Percentiles rank a stretch among this genome's conserved stretches.
Evolutionary conservation across 352 stramenopile species (phyloP).

Genomic region (Globisporangium radiosum): DNA sequence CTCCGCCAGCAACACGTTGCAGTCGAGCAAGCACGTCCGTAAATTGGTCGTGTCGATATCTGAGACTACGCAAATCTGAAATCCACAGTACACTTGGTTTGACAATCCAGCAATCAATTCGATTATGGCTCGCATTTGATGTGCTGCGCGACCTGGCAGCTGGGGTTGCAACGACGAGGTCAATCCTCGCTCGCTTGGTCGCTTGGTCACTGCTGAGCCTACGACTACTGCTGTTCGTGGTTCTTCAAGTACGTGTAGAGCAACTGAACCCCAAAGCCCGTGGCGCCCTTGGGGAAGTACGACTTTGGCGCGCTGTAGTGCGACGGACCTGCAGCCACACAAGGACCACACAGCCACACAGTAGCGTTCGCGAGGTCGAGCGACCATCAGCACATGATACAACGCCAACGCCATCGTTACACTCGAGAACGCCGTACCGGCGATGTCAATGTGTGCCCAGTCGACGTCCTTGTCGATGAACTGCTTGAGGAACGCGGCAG

Average conservation of each 20-base stretch:
- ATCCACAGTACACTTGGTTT: no score
- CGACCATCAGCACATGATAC: not conserved
- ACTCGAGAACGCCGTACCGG: constrained; percentile 22
- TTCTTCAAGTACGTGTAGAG: constrained; percentile 84
- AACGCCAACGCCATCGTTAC: no score
- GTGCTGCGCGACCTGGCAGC: no score
- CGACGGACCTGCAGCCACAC: constrained; percentile 31
- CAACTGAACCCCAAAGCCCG: constrained; percentile 84
- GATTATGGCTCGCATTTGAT: no score
- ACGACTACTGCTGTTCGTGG: constrained; percentile 34
- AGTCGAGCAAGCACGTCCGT: constrained; percentile 10
- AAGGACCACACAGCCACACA: not conserved
- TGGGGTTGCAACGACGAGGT: no score
- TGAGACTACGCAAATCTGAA: no score
- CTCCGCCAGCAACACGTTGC: constrained; percentile 9
- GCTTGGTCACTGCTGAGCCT: not conserved
- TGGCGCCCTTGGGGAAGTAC: constrained; percentile 82
- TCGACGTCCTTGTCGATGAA: constrained; percentile 83
- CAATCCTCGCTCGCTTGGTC: not conserved
- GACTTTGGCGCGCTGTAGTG: constrained; percentile 79
- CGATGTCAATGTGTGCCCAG: constrained; percentile 90
- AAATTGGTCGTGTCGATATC: no score
- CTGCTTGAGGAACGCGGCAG: constrained; percentile 85
- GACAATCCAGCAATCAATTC: no score
- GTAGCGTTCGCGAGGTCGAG: no score